phyloP scores from a whole-genome alignment of 164 flowering plant genomes.

The Chloranthus sessilifolius region DNA sequence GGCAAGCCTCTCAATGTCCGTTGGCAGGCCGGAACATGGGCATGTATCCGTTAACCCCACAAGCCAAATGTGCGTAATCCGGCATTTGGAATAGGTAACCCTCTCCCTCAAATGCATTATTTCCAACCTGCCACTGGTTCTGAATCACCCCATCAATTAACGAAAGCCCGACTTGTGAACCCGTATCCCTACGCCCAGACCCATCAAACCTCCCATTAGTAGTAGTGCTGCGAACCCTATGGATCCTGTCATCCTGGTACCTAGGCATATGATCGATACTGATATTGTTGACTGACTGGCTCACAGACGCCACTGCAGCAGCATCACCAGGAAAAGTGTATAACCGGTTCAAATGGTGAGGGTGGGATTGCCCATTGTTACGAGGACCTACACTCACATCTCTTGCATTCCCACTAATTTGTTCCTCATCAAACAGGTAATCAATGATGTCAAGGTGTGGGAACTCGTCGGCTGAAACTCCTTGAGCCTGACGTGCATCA shows the following conservation, averaged over 20 bases:
- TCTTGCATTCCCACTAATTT: conserved; percentile 27
- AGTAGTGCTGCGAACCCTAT: conserved; percentile 35
- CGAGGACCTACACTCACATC: conserved; percentile 20
- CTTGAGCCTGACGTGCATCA: conserved; percentile 42
- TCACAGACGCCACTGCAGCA: conserved; percentile 29
- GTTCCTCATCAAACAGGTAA: conserved; percentile 83
- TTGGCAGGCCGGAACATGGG: conserved; percentile 60
- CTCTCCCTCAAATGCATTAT: conserved; percentile 47
- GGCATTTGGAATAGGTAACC: conserved; percentile 45
- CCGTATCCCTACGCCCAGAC: conserved; percentile 27
- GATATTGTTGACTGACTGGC: conserved; percentile 38
- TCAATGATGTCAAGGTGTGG: conserved; percentile 97
- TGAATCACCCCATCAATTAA: conserved; percentile 50
- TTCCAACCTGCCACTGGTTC: conserved; percentile 64
- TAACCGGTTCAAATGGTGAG: conserved; percentile 37
- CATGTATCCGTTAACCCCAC: conserved; percentile 63
- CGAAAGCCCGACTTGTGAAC: conserved; percentile 37
- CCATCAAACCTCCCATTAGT: conserved; percentile 31
- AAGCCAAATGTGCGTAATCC: conserved; percentile 49
- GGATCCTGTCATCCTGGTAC: conserved; percentile 51
- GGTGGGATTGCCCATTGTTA: conserved; percentile 30
- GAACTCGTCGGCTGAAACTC: conserved; percentile 59
- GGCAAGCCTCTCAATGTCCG: conserved; percentile 36
- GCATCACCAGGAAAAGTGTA: conserved; percentile 48
- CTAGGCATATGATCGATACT: conserved; percentile 49